These are phyloP conservation scores for Oenanthe javanica DNA, from an alignment of 140 eudicot species.

Conservation along the genomic window DNA sequence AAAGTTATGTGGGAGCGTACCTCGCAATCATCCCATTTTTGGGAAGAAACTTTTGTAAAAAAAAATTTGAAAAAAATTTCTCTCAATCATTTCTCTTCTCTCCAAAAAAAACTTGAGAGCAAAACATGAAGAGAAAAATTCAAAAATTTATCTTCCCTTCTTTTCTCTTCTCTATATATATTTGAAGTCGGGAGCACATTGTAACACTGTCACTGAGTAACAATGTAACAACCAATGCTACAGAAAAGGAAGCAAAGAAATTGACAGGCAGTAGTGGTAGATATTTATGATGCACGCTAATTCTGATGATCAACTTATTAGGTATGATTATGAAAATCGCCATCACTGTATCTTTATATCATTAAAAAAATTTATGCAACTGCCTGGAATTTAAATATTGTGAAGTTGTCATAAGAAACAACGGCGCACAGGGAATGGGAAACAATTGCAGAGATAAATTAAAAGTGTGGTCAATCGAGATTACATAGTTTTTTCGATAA, in stretches of 20 bases:
- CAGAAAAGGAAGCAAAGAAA: constrained; percentile 4
- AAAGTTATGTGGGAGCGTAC: no score
- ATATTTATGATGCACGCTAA: background rate
- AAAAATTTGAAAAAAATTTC: no score
- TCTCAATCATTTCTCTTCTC: no score
- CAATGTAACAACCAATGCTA: background rate
- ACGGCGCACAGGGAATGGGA: background rate
- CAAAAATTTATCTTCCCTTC: no score
- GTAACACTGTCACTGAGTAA: background rate
- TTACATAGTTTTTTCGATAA: background rate
- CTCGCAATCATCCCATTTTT: no score
- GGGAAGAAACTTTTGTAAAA: no score
- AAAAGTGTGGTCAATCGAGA: background rate
- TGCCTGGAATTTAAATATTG: background rate
- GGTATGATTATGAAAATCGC: background rate
- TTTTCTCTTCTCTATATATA: no score
- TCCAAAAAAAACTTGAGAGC: no score
- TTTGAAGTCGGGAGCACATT: no score
- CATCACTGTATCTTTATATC: background rate
- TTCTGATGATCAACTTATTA: background rate
- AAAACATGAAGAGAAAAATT: no score
- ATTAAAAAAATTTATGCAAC: background rate
- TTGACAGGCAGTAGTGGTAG: background rate
- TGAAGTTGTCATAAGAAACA: constrained; percentile 3
- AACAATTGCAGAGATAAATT: background rate